Percentiles rank a stretch among this genome's conserved stretches.
phyloP scores from a whole-genome alignment of 805 yeast genomes.

The Metschnikowia cerradonensis region DNA sequence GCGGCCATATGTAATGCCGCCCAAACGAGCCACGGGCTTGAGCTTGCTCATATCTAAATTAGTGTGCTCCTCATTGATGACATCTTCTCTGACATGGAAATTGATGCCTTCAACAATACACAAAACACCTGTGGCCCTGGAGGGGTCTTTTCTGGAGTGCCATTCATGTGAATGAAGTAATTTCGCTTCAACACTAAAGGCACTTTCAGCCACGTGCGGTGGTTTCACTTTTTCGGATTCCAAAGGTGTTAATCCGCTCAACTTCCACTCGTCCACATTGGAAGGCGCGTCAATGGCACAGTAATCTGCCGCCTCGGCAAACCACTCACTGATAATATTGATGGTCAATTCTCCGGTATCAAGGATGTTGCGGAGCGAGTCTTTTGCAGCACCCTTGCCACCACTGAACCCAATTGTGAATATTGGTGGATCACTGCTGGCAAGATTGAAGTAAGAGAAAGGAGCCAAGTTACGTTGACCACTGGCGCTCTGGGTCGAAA shows the following conservation, averaged over 20 bases:
- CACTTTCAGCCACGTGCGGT: constrained; percentile 58
- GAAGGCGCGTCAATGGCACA: constrained; percentile 45
- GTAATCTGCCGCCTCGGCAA: constrained; percentile 58
- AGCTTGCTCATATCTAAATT: constrained; percentile 43
- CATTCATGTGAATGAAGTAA: constrained; percentile 42
- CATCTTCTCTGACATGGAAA: constrained; percentile 56
- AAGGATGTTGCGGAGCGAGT: constrained; percentile 45
- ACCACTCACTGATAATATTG: constrained; percentile 60
- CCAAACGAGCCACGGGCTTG: constrained; percentile 54
- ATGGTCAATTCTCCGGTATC: constrained; percentile 53
- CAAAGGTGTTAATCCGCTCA: constrained; percentile 49
- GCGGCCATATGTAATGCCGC: constrained; percentile 44
- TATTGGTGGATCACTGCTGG: constrained; percentile 54
- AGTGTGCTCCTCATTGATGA: constrained; percentile 38
- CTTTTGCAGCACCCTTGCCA: constrained; percentile 39
- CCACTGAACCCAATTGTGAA: constrained; percentile 49
- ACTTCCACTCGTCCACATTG: constrained; percentile 52
- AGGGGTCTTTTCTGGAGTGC: constrained; percentile 37
- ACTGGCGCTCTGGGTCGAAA: constrained; percentile 42
- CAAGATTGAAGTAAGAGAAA: constrained; percentile 51
- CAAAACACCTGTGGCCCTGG: constrained; percentile 33
- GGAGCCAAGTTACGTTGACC: constrained; percentile 55
- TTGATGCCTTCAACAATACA: constrained; percentile 52
- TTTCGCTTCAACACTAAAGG: constrained; percentile 55
- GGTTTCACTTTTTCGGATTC: constrained; percentile 46